Percentiles rank a stretch among this genome's conserved stretches.
Conservation (phyloP, 75 land plant species). For the Pinus albicaulis region DNA sequence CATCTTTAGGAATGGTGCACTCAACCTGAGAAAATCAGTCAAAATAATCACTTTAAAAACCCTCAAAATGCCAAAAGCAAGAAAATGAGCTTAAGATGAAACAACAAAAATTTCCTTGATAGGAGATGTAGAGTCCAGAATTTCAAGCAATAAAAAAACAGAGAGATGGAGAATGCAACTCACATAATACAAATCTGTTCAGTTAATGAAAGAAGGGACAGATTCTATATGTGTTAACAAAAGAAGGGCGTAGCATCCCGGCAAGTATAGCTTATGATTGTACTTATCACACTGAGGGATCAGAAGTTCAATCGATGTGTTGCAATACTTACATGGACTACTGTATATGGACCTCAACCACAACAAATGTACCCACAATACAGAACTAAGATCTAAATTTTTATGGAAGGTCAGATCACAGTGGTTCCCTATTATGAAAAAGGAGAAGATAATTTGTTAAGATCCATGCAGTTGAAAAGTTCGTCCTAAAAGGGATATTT, state of each 20-base stretch:
- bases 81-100: neutral
- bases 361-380: neutral
- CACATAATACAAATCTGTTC: neutral
- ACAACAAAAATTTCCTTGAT: neutral
- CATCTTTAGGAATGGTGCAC: slow-evolving; percentile 37
- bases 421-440: slow-evolving; percentile 1
- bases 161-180: neutral
- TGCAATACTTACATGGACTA: neutral
- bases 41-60: no score
- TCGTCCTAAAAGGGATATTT: neutral
- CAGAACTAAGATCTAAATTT: neutral
- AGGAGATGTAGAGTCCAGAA: neutral
- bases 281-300: neutral
- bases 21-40: slow-evolving; percentile 19
- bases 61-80: no score
- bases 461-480: neutral
- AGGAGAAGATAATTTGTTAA: neutral
- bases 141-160: neutral
- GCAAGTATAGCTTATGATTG: neutral
- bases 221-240: neutral
- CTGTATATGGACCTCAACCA: neutral
- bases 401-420: neutral
- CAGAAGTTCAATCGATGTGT: neutral
- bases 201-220: neutral
- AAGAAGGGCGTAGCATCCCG: neutral